phyloP scores from a whole-genome alignment of 345 rosid genomes.

The Salix caprea region DNA sequence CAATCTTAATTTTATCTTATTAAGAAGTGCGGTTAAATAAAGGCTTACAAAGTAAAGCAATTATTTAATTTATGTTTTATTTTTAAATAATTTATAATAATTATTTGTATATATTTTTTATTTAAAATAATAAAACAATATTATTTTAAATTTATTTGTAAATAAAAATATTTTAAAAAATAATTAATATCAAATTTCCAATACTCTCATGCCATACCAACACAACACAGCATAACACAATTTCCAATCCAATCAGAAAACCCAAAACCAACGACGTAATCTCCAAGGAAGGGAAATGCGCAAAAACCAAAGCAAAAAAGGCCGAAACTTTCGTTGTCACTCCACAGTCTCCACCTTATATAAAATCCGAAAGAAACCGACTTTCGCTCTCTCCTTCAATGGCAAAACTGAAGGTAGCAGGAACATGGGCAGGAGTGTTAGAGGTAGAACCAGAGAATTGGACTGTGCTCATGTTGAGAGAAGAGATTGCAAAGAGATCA shows the following conservation, averaged over 20 bases:
- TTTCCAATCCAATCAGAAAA: not conserved
- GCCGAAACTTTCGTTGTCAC: not conserved
- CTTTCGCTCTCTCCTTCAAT: constrained; percentile 12
- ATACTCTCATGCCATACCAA: not conserved
- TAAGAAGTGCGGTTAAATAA: no score
- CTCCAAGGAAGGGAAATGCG: not conserved
- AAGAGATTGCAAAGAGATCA: constrained; percentile 71
- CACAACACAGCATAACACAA: not conserved
- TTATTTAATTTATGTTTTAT: no score
- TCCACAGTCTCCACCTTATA: not conserved
- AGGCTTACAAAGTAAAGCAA: no score
- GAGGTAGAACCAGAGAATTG: constrained; percentile 74
- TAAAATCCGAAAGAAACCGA: not conserved
- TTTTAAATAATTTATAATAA: no score
- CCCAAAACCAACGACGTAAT: not conserved
- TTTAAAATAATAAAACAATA: no score
- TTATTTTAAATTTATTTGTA: no score
- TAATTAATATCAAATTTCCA: no score
- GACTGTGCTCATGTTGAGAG: constrained; percentile 72
- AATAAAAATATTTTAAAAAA: no score
- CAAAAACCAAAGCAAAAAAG: not conserved
- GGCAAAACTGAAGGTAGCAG: constrained; percentile 87
- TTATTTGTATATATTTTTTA: no score
- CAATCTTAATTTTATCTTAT: no score
- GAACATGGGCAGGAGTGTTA: constrained; percentile 71